These are phyloP conservation scores for Aspergillus felis DNA, from an alignment of 2,329 filamentous ascomycete species.

Conservation along the genomic window DNA sequence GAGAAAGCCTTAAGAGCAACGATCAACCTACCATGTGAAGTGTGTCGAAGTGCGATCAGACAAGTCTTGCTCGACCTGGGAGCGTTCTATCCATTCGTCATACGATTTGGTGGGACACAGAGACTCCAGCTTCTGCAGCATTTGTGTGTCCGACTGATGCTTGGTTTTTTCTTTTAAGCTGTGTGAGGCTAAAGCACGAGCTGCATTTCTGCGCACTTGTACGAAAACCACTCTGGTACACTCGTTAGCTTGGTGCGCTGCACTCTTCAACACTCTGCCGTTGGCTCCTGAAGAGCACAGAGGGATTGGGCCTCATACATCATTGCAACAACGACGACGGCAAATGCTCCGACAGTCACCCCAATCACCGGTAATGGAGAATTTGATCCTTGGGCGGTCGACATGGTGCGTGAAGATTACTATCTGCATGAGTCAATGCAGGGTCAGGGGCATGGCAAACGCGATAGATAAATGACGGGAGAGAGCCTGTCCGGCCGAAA, in stretches of 20 bases:
- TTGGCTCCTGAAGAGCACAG: too few relatives aligned
- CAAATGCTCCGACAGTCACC: background rate
- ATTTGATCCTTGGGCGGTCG: background rate
- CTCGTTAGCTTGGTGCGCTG: background rate
- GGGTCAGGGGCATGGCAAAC: background rate
- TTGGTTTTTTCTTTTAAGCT: background rate
- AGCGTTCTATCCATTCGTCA: background rate
- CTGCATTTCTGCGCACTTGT: background rate
- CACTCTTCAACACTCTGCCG: background rate
- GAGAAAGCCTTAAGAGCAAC: background rate
- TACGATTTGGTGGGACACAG: background rate
- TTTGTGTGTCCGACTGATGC: background rate
- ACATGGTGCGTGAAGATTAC: background rate
- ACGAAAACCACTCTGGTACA: background rate
- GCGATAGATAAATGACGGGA: background rate
- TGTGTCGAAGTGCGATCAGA: background rate
- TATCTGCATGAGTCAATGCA: background rate
- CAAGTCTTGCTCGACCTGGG: background rate
- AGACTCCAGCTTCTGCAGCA: background rate
- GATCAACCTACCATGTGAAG: background rate
- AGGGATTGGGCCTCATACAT: background rate
- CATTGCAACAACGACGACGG: background rate
- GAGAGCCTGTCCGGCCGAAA: background rate
- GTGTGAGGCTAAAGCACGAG: background rate
- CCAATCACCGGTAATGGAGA: background rate